A percentile compares a stretch with the other conserved stretches of the same genome.
These are phyloP conservation scores for Sporobolomyces phaffii DNA, from an alignment of 768 basidiomycete species.

Conservation along the genomic window DNA sequence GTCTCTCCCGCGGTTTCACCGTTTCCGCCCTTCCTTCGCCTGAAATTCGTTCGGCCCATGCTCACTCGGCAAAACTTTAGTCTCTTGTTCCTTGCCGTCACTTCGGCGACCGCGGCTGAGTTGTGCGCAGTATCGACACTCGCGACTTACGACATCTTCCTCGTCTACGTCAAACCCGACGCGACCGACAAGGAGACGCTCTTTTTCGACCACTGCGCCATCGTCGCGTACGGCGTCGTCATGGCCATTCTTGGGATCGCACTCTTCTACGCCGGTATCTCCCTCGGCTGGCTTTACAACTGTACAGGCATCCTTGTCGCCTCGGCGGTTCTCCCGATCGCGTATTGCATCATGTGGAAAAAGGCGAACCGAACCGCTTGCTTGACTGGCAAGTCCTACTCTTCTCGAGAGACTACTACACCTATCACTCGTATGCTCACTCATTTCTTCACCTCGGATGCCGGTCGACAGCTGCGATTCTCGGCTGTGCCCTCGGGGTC, in stretches of 20 bases:
- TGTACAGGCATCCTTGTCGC: conserved; percentile 65
- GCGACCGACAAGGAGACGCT: conserved; percentile 57
- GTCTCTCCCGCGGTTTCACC: conserved; percentile 46
- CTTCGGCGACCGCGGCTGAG: conserved; percentile 74
- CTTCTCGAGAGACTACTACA: not conserved
- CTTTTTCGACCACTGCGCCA: conserved; percentile 30
- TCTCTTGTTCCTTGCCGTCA: conserved; percentile 36
- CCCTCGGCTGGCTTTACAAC: conserved; percentile 30
- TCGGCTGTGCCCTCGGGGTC: conserved; percentile 60
- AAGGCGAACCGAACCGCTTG: conserved; percentile 82
- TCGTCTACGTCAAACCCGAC: conserved; percentile 58
- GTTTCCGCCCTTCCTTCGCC: too few species aligned
- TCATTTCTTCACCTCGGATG: too few species aligned
- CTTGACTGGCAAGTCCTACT: conserved; percentile 53
- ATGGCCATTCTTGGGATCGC: conserved; percentile 78
- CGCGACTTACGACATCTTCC: conserved; percentile 54
- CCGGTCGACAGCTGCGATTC: conserved; percentile 50
- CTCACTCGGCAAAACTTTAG: not conserved
- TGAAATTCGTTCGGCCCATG: too few species aligned
- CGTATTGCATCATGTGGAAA: conserved; percentile 74
- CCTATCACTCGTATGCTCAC: too few species aligned
- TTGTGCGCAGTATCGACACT: conserved; percentile 81
- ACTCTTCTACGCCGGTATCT: conserved; percentile 50
- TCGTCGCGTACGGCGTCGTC: conserved; percentile 46
- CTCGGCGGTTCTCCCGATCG: conserved; percentile 62